Percentiles rank a stretch among this genome's conserved stretches.
Conservation (phyloP, 345 rosid species). For the Cardamine occulta region DNA sequence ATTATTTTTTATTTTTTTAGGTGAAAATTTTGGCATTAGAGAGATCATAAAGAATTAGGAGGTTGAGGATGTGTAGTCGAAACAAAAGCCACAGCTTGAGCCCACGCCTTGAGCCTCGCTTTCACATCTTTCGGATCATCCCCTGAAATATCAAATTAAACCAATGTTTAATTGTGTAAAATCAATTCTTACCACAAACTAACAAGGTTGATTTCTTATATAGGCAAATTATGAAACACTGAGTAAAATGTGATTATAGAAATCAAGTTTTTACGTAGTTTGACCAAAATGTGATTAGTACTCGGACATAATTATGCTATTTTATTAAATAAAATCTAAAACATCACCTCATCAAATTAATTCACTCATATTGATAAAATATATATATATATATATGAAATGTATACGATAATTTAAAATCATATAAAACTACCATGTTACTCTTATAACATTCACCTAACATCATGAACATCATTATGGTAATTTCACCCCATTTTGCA, state of each 20-base stretch:
- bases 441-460: background rate
- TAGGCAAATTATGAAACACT: background rate
- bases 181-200: background rate
- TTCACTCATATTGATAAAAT: background rate
- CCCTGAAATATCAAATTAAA: slow-evolving; percentile 47
- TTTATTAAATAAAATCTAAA: background rate
- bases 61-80: slow-evolving; percentile 56
- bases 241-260: background rate
- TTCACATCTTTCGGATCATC: slow-evolving; percentile 94
- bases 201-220: background rate
- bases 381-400: no score
- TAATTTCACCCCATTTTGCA: background rate
- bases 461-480: background rate
- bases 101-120: slow-evolving; percentile 95
- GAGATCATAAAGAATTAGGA: slow-evolving; percentile 36
- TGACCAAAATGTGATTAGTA: background rate
- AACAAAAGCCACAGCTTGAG: slow-evolving; percentile 84
- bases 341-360: background rate
- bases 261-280: background rate
- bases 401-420: no score
- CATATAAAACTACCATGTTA: background rate
- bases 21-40: background rate
- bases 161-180: background rate
- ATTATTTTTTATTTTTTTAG: background rate
- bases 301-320: background rate